phyloP scores from a whole-genome alignment of 768 basidiomycete species.

The Termitomyces sp. region DNA sequence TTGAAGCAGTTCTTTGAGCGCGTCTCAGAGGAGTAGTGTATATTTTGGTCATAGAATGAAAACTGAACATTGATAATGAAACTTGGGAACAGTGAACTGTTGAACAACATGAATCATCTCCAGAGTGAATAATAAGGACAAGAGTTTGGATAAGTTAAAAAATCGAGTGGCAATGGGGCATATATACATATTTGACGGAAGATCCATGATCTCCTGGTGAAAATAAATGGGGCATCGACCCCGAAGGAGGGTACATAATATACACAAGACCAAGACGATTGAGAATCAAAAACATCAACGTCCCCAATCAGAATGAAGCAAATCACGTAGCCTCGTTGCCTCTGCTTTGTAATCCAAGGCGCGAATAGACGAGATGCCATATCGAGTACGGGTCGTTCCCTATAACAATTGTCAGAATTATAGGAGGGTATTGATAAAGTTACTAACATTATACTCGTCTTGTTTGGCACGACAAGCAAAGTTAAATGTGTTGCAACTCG shows the following conservation, averaged over 20 bases:
- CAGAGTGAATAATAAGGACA: no score
- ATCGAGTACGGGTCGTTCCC: constrained; percentile 82
- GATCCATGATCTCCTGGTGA: no score
- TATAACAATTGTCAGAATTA: constrained; percentile 24
- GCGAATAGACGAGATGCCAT: constrained; percentile 69
- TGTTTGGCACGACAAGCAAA: constrained; percentile 85
- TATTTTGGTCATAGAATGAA: no score
- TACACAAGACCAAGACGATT: not conserved
- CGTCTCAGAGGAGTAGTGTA: constrained; percentile 62
- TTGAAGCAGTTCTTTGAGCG: constrained; percentile 91
- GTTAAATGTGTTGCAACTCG: constrained; percentile 70
- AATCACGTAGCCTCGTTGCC: constrained; percentile 52
- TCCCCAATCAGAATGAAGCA: constrained; percentile 60
- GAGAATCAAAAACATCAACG: constrained; percentile 21
- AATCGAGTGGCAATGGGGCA: no score
- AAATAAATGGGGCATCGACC: no score
- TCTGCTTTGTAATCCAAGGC: constrained; percentile 70
- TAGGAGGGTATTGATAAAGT: not conserved
- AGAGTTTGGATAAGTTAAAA: no score
- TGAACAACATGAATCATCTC: no score
- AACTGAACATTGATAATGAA: no score
- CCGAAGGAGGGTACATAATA: no score
- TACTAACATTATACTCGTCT: constrained; percentile 78
- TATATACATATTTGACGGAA: no score
- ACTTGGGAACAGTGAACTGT: no score